Base-by-base conservation (phyloP, 805 yeast species). In the Nakazawaea populi region DNA sequence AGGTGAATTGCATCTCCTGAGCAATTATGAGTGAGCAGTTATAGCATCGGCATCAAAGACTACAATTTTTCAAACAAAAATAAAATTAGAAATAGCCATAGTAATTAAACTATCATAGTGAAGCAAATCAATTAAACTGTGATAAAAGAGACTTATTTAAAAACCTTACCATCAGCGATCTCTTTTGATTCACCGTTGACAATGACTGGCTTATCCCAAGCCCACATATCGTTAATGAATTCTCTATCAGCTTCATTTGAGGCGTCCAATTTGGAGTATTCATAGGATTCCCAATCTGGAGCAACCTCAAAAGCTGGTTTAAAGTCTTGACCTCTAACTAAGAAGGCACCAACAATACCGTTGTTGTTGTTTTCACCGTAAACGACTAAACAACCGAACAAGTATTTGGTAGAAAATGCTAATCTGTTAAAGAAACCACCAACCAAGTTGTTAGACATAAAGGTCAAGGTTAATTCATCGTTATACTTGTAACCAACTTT, bases 391-490 rank as follows among this genome's bases (percentile, higher is more conserved):
- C 80, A 75, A 65, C 96, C 96, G 69, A 89, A 89, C 77, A 89
- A 69, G 80, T 83, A 89, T 76, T 88, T 88, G 76, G 85, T 75
- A 56, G 96, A 89, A 55, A 80, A 96, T 54, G 80, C 66, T 65
- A 89, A 80, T 76, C 96, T 85, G 84, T 80, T 82, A 83, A 89
- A 85, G 83, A 89, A 89, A 64, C 96, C 96, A 65, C 96, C 96
- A 63, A 89, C 74, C 71, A 86, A 80, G 82, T 89, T 89, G 82
- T 87, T 87, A 64, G 96, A 86, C 96, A 89, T 89, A 77, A 89
- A 89, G 56, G 94, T 85, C 71, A 85, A 74, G 60, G 95, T 88
- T 70, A 89, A 80, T 77, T 89, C 96, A 62, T 89, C 96, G 73
- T 89, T 87, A 79, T 89, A 89, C 79, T 84, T 87, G 88, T 85